These are phyloP conservation scores for Closterium sp. DNA, from an alignment of 139 green algal genomes.

Conservation along the genomic window DNA sequence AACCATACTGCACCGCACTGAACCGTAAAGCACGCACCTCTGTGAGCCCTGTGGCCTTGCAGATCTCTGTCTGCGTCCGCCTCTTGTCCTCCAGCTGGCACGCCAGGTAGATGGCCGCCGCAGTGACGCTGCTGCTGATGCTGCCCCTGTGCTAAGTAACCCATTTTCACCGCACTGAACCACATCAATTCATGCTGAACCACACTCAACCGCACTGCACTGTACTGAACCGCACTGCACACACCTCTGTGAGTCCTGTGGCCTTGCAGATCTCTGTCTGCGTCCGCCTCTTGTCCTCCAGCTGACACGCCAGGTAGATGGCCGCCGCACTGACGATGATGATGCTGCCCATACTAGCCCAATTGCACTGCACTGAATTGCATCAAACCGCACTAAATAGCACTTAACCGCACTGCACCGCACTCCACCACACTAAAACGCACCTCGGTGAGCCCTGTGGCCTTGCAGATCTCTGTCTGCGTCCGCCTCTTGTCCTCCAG, in stretches of 20 bases:
- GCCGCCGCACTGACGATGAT: slow-evolving; percentile 33
- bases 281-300: slow-evolving; percentile 31
- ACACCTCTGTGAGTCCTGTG: slow-evolving; percentile 35
- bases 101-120: no score
- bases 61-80: no score
- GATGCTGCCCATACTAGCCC: slow-evolving; percentile 13
- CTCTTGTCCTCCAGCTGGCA: no score
- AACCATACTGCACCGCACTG: no score
- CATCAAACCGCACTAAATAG: not conserved
- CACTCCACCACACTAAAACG: not conserved
- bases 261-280: slow-evolving; percentile 44
- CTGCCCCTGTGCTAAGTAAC: no score
- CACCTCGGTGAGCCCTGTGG: slow-evolving; percentile 39
- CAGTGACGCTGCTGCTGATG: no score
- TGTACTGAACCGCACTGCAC: not conserved
- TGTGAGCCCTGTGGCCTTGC: no score
- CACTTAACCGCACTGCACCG: not conserved
- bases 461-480: slow-evolving; percentile 42
- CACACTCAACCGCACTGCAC: not conserved
- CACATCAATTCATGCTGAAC: no score
- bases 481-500: slow-evolving; percentile 35
- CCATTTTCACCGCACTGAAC: no score
- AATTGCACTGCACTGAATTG: not conserved
- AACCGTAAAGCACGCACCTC: no score
- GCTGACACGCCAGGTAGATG: slow-evolving; percentile 40